A percentile compares a stretch with the other conserved stretches of the same genome.
Evolutionary conservation across 768 basidiomycete genomes (phyloP).

Genomic region (Kwoniella dendrophila): DNA sequence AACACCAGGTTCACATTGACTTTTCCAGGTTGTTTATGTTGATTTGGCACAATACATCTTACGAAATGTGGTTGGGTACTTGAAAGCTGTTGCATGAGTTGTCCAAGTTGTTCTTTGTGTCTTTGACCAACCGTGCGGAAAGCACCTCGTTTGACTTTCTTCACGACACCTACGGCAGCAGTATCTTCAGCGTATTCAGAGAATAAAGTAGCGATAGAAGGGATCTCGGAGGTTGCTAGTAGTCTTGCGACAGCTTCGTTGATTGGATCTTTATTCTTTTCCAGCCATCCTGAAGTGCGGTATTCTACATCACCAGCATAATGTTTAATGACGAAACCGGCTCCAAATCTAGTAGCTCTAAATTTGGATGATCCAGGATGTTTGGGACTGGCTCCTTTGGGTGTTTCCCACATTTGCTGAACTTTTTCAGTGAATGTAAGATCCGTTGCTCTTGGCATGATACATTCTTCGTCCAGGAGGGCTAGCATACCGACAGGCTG

Average conservation of each 20-base stretch:
- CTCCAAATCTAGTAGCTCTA: constrained; percentile 80
- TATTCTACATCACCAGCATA: constrained; percentile 98
- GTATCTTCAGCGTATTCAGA: constrained; percentile 70
- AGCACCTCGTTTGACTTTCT: constrained; percentile 82
- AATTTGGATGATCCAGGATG: constrained; percentile 84
- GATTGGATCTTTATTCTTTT: constrained; percentile 98
- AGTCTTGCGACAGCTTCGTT: constrained; percentile 94
- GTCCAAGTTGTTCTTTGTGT: constrained; percentile 91
- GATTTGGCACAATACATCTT: constrained; percentile 95
- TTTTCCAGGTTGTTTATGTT: constrained; percentile 82
- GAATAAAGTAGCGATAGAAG: constrained; percentile 80
- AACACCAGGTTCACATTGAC: constrained; percentile 93
- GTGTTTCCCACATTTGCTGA: constrained; percentile 70
- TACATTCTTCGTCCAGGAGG: constrained; percentile 94
- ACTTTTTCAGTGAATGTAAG: constrained; percentile 92
- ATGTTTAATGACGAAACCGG: constrained; percentile 92
- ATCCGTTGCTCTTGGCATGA: constrained; percentile 99
- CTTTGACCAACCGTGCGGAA: constrained; percentile 94
- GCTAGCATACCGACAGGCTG: constrained; percentile 84
- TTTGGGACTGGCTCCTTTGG: constrained; percentile 56
- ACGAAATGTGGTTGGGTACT: constrained; percentile 98
- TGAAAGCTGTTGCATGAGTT: constrained; percentile 85
- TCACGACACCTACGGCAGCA: constrained; percentile 38
- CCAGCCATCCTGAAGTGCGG: constrained; percentile 91
- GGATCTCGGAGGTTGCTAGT: constrained; percentile 76